Conservation (phyloP, 208 protist species). For the Herpetomonas tarakana region DNA sequence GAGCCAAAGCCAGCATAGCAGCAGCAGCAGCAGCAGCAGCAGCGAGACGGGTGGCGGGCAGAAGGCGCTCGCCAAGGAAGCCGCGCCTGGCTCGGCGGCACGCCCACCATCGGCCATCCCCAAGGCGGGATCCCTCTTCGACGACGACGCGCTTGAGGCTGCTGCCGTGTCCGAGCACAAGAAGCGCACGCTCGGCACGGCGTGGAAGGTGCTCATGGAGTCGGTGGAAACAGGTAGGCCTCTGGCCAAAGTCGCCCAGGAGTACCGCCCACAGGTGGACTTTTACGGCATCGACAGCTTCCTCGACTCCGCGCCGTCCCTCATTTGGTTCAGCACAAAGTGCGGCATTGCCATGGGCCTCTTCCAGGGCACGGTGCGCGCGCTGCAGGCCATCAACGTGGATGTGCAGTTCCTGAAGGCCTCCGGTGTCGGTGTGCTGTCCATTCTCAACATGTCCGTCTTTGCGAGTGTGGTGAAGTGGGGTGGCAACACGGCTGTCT, state of each 20-base stretch:
- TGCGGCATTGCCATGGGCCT: constrained; percentile 78
- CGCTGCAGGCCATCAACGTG: constrained; percentile 70
- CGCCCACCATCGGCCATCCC: not conserved
- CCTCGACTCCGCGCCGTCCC: constrained; percentile 60
- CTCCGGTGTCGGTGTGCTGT: constrained; percentile 73
- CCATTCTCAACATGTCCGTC: constrained; percentile 82
- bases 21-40: not conserved
- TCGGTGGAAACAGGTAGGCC: constrained; percentile 63
- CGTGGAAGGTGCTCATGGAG: constrained; percentile 69
- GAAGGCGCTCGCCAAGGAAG: no score
- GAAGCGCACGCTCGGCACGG: constrained; percentile 9
- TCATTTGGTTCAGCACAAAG: constrained; percentile 85
- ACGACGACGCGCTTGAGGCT: not conserved
- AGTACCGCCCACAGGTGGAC: constrained; percentile 70
- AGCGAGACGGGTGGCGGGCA: no score
- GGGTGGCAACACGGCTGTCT: constrained; percentile 69
- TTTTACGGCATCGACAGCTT: constrained; percentile 85
- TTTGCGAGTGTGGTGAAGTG: constrained; percentile 81
- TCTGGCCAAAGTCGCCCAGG: constrained; percentile 56
- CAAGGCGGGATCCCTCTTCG: not conserved
- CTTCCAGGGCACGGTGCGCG: constrained; percentile 56
- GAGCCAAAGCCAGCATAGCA: not conserved
- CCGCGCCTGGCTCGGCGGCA: no score
- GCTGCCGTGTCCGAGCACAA: not conserved
- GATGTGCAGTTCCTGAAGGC: constrained; percentile 82